Percentiles rank a stretch among this genome's conserved stretches.
These are phyloP conservation scores for Thermomyces lanuginosus DNA, from an alignment of 2,329 filamentous ascomycete species.

Conservation along the genomic window DNA sequence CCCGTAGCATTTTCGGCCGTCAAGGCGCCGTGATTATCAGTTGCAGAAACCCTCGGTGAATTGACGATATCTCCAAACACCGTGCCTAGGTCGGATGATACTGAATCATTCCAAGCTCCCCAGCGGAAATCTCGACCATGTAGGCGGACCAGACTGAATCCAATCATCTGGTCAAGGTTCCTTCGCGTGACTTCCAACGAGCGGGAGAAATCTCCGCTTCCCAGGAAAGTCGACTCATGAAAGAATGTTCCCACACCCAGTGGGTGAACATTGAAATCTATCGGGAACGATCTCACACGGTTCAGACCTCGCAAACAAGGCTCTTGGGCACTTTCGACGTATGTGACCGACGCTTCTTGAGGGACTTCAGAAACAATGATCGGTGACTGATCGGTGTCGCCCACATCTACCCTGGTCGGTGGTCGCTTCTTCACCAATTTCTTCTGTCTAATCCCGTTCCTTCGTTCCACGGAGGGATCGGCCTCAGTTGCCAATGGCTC, in stretches of 20 bases:
- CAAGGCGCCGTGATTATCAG: too few relatives aligned
- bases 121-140: slow-evolving; percentile 26
- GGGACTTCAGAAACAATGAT: slow-evolving; percentile 2
- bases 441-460: too few relatives aligned
- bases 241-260: slow-evolving; percentile 39
- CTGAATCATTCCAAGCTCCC: slow-evolving; percentile 40
- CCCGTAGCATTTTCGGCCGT: too few relatives aligned
- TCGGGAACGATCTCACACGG: slow-evolving; percentile 35
- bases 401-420: slow-evolving; percentile 3
- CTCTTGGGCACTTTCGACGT: slow-evolving; percentile 1
- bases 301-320: slow-evolving; percentile 28
- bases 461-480: too few relatives aligned
- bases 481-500: too few relatives aligned
- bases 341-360: neutral
- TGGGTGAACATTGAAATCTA: slow-evolving; percentile 37
- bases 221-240: slow-evolving; percentile 40
- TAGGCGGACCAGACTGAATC: slow-evolving; percentile 24
- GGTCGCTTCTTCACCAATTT: slow-evolving; percentile 12
- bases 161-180: slow-evolving; percentile 28
- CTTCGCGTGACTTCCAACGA: slow-evolving; percentile 26
- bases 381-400: slow-evolving; percentile 4
- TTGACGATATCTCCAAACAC: slow-evolving; percentile 20
- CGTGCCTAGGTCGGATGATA: slow-evolving; percentile 30
- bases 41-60: too few relatives aligned
- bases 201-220: slow-evolving; percentile 37